Base-by-base conservation (phyloP, 768 basidiomycete genomes). In the Pleurotus tuber-regium region DNA sequence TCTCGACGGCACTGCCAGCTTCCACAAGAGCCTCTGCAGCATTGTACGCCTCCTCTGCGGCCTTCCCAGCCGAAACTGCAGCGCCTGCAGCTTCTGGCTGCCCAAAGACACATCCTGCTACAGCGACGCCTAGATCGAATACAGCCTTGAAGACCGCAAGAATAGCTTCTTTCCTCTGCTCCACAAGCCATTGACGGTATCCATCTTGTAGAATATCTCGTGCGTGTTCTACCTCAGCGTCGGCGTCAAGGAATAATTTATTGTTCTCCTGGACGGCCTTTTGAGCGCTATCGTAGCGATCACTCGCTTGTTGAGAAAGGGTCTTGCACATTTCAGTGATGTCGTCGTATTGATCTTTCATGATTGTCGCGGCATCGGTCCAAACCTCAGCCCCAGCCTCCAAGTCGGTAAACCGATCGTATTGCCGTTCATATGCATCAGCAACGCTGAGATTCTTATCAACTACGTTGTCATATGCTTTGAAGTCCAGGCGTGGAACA, bases 401-500 rank as follows among this genome's bases (percentile, higher is more conserved):
- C 18, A 42, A 25, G 23, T 42, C 41, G 9, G 41, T 24, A 23
- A 24, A 42, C 10, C 41, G 41, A 11, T 42, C 16, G 21, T 42
- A 42, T 23, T 42, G 9, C 23, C 16, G 16, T 5, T 42, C 41
- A 5, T 42, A 42, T 2, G 41, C 41, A 7, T 42, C 10, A 1
- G 41, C 41, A 5, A 42, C 41, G 9, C 7, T 16, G 21, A 42
- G 23, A 24, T 42, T 42, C 23, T 16, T 4, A 7, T 42, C 41
- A 12, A 42, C 41, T 11, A 42, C 41, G 21, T 19, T 42, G 4
- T 42, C 41, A 16, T 42, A 42, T 23, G 18, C 41, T 9, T 19
- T 24, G 41, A 42, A 42, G 41, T 42, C 41, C 2, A 42, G 41
- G 41, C 41, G 41, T 9, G 41, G 41, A 10, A 42, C 41, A 24